Conservation (phyloP, 257 asterid genomes). For the Nicotiana tomentosiformis region DNA sequence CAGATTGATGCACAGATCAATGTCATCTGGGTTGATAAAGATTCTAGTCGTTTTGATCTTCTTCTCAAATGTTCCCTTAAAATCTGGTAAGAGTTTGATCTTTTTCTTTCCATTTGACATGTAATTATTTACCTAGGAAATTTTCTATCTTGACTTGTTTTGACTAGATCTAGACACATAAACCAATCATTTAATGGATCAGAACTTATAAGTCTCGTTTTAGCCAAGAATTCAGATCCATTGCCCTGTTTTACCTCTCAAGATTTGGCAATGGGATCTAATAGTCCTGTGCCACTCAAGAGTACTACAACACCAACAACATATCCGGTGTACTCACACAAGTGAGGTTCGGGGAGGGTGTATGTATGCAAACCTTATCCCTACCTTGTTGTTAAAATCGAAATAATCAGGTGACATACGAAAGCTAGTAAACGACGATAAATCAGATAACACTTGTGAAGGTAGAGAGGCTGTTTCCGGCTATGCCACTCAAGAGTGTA, state of each 20-base stretch:
- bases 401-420: too few relatives aligned
- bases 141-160: background rate
- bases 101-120: background rate
- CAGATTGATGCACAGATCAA: background rate
- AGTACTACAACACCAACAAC: too few relatives aligned
- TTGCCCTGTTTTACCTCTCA: background rate
- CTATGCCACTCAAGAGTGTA: too few relatives aligned
- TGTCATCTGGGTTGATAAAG: constrained; percentile 19
- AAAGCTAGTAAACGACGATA: too few relatives aligned
- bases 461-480: too few relatives aligned
- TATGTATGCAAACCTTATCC: too few relatives aligned
- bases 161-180: background rate
- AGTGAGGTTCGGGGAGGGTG: fast-evolving
- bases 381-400: too few relatives aligned
- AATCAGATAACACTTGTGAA: too few relatives aligned
- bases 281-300: background rate
- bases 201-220: too few relatives aligned
- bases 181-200: too few relatives aligned
- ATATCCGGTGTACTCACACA: too few relatives aligned
- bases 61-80: constrained; percentile 22
- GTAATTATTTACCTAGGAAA: background rate
- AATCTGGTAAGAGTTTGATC: constrained; percentile 28
- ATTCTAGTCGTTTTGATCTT: constrained; percentile 30
- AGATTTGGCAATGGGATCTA: background rate
- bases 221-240: background rate